phyloP scores from a whole-genome alignment of 345 rosid genomes.

The Angophora floribunda region DNA sequence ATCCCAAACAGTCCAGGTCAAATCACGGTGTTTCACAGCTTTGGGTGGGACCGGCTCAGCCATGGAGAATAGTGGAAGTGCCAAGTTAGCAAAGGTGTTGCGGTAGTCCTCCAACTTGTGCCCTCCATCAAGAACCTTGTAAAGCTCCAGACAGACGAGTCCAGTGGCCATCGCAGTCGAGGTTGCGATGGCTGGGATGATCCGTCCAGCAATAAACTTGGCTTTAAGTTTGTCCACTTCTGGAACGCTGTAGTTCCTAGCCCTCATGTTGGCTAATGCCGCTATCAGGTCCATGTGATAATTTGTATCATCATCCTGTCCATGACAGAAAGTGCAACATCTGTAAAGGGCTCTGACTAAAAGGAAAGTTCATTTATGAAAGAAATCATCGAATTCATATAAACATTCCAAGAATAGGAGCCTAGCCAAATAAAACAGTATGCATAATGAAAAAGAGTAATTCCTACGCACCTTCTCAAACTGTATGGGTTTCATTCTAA shows the following conservation, averaged over 20 bases:
- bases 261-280: conserved; percentile 99
- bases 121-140: conserved; percentile 73
- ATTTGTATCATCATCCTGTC: conserved; percentile 93
- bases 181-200: conserved; percentile 97
- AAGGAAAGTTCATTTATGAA: neutral
- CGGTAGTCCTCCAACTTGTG: conserved; percentile 89
- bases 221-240: conserved; percentile 99
- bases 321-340: neutral
- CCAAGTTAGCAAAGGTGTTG: conserved; percentile 90
- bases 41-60: conserved; percentile 97
- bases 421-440: neutral
- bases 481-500: conserved; percentile 85
- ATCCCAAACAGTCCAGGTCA: conserved; percentile 99
- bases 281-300: conserved; percentile 98
- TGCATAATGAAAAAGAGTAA: neutral
- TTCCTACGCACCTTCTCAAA: conserved; percentile 74
- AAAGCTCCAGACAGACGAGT: conserved; percentile 90
- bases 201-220: conserved; percentile 96
- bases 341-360: neutral
- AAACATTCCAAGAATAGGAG: neutral
- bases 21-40: conserved; percentile 70
- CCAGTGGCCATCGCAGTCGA: conserved; percentile 98
- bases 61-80: conserved; percentile 88
- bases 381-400: neutral
- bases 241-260: conserved; percentile 90